Base-by-base conservation (phyloP, 352 stramenopile species). In the Globisporangium perplexum region DNA sequence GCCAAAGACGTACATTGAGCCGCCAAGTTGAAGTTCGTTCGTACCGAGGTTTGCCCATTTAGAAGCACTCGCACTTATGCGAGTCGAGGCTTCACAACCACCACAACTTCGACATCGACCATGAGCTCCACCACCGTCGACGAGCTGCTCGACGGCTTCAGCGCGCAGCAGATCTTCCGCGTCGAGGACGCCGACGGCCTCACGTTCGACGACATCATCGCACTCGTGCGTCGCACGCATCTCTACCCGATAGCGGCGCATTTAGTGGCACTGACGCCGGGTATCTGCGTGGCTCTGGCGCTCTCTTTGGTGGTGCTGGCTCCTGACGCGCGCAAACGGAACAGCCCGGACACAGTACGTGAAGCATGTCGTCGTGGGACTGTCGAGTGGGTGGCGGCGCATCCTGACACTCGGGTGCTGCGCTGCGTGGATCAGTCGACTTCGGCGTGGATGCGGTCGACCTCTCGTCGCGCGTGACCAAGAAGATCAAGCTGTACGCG, bases 391-490 rank as follows among this genome's bases (percentile, higher is more conserved):
- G 8, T 4, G 30, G 30, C 30, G 10, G 12, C 12, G 30, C 30
- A 8, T 14, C 11, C 33, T 39, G 33, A 18, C 33, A 12, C 14
- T n/a, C n/a, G n/a, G n/a, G n/a, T n/a, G n/a, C n/a, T 39, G 33
- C 14, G 3, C 0, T 39, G 33, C 59, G 15, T 45, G 15, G 3
- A 39, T 6, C 47, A 87, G 76, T 99, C 65, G 66, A 93, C 61
- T 99, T 99, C 63, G 84, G 84, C 17, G 80, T 98, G 15, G 80
- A 97, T 46, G 82, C 98, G 33, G 96, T 99, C 35, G 84, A 93
- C 23, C 83, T 99, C 58, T 86, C 80, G 18, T 96, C 93, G 17
- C 69, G 65, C 10, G 49, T 93, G 46, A 88, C 90, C 35, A 89
- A 80, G 66, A 97, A 96, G 64, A 99, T 99, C 66, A 85, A 64